phyloP scores from a whole-genome alignment of 140 eudicot species.

The Flaveria floridana region DNA sequence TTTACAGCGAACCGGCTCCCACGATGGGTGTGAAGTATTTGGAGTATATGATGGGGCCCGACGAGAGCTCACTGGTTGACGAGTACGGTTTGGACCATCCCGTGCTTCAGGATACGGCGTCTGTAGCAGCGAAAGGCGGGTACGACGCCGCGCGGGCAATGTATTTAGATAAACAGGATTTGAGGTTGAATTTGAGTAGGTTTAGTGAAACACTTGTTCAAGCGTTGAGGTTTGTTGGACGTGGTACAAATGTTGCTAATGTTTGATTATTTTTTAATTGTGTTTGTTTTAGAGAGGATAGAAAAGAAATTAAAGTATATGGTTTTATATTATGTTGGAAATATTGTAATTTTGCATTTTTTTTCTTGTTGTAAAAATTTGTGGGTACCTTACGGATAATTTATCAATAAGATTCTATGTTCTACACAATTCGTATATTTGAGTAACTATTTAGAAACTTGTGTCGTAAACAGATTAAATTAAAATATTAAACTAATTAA shows the following conservation, averaged over 20 bases:
- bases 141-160: constrained; percentile 45
- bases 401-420: too few relatives aligned
- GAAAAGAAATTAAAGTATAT: background rate
- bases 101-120: constrained; percentile 47
- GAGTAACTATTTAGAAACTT: too few relatives aligned
- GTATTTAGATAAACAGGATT: constrained; percentile 58
- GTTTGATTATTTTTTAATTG: constrained; percentile 8
- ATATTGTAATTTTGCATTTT: too few relatives aligned
- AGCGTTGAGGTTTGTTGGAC: constrained; percentile 44
- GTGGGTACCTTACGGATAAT: too few relatives aligned
- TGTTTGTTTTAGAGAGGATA: background rate
- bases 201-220: constrained; percentile 48
- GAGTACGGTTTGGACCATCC: constrained; percentile 49
- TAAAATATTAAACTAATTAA: too few relatives aligned
- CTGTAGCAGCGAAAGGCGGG: constrained; percentile 52
- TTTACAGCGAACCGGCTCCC: constrained; percentile 49
- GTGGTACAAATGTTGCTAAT: background rate
- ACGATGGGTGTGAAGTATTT: constrained; percentile 55
- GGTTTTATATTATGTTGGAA: too few relatives aligned
- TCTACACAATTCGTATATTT: too few relatives aligned
- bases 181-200: constrained; percentile 43
- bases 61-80: constrained; percentile 57
- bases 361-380: too few relatives aligned
- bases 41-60: constrained; percentile 54
- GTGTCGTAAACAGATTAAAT: too few relatives aligned